Base-by-base conservation (phyloP, 2,329 filamentous ascomycete genomes). In the Diaporthe australafricana region DNA sequence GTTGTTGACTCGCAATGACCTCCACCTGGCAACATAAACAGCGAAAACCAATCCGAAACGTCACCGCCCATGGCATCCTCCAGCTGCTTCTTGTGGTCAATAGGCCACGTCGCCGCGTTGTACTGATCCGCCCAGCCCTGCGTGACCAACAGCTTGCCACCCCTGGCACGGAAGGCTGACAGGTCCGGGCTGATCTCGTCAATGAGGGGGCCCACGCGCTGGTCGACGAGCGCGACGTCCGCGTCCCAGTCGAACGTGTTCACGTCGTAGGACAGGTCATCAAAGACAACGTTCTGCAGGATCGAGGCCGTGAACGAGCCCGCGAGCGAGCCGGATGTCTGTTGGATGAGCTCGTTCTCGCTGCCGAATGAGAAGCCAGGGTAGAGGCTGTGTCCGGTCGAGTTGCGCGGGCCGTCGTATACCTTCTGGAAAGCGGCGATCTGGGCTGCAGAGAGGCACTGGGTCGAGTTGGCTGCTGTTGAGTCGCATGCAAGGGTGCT, bases 151-250 rank as follows among this genome's bases (percentile, higher is more conserved):
- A 70, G 57, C 57, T 66, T 66, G 50, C 50, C 67, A 25, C 67
- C 67, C 11, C 50, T 42, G 14, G 27, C 56, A 3, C 60, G 52
- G 32, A 70, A 70, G 16, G 70, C 63, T 8, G 56, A 68, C 5
- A 69, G 65, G 65, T 69, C 65, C 9, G 70, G 47, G 35, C 42
- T 63, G 45, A 57, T 68, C 42, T 66, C 56, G 65, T 68, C 70
- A 27, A 69, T 72, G 48, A 56, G 32, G 50, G 65, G 22, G 1
- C 50, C 65, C 25, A 35, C 65, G 27, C 50, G 50, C 16, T 38
- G 60, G 45, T 65, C 60, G 20, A 56, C 9, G 38, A 68, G 50
- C 5, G 25, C 38, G 4, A 56, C 38, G 40, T 68, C 65, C 1
- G 50, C 9, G 65, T 68, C 65, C 65, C 48, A 68, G 40, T 68